Conservation (phyloP, 1,139 yeast genomes). For the Yamadazyma dushanensis region DNA sequence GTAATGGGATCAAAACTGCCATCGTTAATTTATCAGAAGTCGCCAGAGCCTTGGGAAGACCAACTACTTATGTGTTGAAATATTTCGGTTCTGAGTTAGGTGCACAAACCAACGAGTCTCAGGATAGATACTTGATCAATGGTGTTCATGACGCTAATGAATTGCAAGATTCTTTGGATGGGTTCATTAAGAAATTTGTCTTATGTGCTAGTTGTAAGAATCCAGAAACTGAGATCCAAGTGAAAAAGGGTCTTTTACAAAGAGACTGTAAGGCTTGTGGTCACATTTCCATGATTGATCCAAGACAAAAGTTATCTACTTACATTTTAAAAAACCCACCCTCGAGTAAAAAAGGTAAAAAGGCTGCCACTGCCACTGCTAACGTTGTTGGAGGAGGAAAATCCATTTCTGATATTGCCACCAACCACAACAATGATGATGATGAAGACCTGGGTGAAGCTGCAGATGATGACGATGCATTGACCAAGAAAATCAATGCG, state of each 20-base stretch:
- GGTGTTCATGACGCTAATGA: slow-evolving; percentile 92
- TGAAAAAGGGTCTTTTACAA: slow-evolving; percentile 74
- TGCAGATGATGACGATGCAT: slow-evolving; percentile 73
- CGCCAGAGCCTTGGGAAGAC: slow-evolving; percentile 92
- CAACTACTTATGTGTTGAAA: slow-evolving; percentile 87
- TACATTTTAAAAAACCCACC: slow-evolving; percentile 95
- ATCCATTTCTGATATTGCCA: slow-evolving; percentile 74
- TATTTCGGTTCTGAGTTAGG: slow-evolving; percentile 97
- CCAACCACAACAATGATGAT: slow-evolving; percentile 48
- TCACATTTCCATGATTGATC: slow-evolving; percentile 78
- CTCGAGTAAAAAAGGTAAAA: slow-evolving; percentile 55
- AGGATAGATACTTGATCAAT: slow-evolving; percentile 87
- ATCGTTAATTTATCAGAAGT: slow-evolving; percentile 89
- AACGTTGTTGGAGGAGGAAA: slow-evolving; percentile 88
- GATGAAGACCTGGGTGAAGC: slow-evolving; percentile 64
- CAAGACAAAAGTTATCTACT: slow-evolving; percentile 82
- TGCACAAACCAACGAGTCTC: slow-evolving; percentile 86
- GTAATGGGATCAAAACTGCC: slow-evolving; percentile 98
- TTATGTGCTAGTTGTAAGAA: slow-evolving; percentile 94
- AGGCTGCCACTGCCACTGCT: slow-evolving; percentile 88
- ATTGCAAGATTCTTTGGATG: slow-evolving; percentile 92
- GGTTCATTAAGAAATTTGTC: slow-evolving; percentile 89
- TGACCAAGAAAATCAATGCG: slow-evolving; percentile 78
- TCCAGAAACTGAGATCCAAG: slow-evolving; percentile 92
- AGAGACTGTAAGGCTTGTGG: slow-evolving; percentile 99